phyloP scores from a whole-genome alignment of 192 early-diverging fungal species.

The Chytriomyces hyalinus region DNA sequence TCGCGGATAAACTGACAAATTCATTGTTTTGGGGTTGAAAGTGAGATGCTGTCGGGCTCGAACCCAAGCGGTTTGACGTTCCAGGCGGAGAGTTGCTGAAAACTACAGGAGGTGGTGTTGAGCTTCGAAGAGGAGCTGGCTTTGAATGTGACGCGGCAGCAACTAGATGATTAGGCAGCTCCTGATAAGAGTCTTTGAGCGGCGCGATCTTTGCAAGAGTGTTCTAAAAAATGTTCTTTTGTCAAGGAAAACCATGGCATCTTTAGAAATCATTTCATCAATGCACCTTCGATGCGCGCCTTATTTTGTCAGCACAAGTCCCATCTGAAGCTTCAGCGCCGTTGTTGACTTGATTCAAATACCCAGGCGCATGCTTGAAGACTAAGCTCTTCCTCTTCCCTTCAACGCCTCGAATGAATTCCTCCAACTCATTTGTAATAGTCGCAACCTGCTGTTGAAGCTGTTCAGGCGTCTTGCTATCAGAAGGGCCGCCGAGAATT shows the following conservation, averaged over 20 bases:
- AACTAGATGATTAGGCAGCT: slow-evolving; percentile 9
- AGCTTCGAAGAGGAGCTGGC: not conserved
- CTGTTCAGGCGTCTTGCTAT: not conserved
- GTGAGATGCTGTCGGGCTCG: no score
- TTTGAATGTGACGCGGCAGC: not conserved
- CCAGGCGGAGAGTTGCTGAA: not conserved
- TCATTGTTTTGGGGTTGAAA: no score
- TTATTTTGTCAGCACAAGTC: no score
- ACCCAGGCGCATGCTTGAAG: not conserved
- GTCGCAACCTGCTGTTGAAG: not conserved
- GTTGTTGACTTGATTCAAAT: no score
- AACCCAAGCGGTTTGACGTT: no score
- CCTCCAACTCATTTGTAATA: slow-evolving; percentile 8
- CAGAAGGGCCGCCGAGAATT: not conserved
- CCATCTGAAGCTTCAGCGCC: not conserved
- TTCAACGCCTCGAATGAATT: slow-evolving; percentile 13
- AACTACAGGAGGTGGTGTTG: not conserved
- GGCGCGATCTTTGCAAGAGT: slow-evolving; percentile 8
- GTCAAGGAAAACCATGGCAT: no score
- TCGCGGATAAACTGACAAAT: no score
- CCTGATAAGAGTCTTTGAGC: slow-evolving; percentile 29
- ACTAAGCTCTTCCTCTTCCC: slow-evolving; percentile 5
- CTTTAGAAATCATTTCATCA: no score
- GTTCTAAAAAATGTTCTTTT: no score
- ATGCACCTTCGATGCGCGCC: no score